Evolutionary conservation across 306 rosid genomes (phyloP), one percentile per base, ranked within the genome.

Genomic region (Senna tora): DNA sequence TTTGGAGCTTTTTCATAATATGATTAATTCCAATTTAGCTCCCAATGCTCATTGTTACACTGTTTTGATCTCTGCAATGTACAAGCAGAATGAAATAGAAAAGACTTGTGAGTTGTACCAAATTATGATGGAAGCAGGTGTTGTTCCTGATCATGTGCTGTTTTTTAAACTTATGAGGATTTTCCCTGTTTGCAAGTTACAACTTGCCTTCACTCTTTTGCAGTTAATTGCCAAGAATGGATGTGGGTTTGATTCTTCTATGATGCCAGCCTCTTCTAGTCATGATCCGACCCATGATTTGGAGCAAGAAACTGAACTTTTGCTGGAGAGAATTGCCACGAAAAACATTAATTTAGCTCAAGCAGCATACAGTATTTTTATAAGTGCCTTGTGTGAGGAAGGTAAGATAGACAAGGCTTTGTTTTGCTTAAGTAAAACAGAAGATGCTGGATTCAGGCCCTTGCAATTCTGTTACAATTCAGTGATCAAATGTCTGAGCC

Each of bases 111-210:
- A 65, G 20, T 61, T 84, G 56, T 67, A 22, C 46, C 20, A 59
- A 57, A 67, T 9, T 50, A 80, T 84, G 72, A 28, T 80, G 54
- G 74, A 65, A 32, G 69, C 30, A 6, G 83, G 79, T 52, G 75
- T 77, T 63, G 34, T 77, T 66, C 88, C 88, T 74, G 88, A 84
- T 74, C 88, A 80, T 41, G 80, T 84, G 47, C 67, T 84, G 33
- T 84, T 73, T 66, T 66, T 80, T 9, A 68, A 65, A 30, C 79
- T 77, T 34, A 65, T 30, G 65, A 84, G 74, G 66, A 59, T 42
- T 39, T 74, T 45, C 13, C 81, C 81, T 4, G 68, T 46, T 13
- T 70, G 58, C 43, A 69, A 74, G 64, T 72, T 84, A 74, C 64
- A 71, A 36, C 81, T 80, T 59, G 83, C 88, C 57, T 50, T 65